Percentiles rank a stretch among this genome's conserved stretches.
Evolutionary conservation across 768 basidiomycete genomes (phyloP).

Genomic region (Kwoniella sp.): DNA sequence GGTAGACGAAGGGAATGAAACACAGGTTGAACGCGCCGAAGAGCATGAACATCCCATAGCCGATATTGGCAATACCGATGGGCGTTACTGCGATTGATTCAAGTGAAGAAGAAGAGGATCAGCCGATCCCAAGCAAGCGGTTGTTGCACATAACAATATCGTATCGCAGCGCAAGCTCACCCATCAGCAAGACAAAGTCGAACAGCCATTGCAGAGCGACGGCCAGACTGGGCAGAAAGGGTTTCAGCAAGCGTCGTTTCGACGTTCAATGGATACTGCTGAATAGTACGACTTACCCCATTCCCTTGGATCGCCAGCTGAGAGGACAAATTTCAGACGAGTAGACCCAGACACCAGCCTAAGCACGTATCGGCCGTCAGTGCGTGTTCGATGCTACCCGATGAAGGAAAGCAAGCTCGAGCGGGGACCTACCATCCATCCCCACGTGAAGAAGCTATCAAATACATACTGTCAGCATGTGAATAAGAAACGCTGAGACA

Average conservation of each 20-base stretch:
- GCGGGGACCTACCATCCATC: slow-evolving; percentile 22
- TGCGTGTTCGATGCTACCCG: not conserved
- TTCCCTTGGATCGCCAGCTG: slow-evolving; percentile 26
- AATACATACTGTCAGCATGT: no score
- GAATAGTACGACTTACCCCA: slow-evolving; percentile 14
- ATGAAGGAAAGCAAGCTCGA: not conserved
- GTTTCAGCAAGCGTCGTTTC: not conserved
- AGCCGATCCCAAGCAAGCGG: no score
- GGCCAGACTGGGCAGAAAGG: slow-evolving; percentile 17
- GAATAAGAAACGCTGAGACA: no score
- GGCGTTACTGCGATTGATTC: slow-evolving; percentile 21
- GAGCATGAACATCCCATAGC: slow-evolving; percentile 19
- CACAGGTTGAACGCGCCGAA: slow-evolving; percentile 29
- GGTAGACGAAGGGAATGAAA: slow-evolving; percentile 28
- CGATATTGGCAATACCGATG: slow-evolving; percentile 22
- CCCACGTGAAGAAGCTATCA: slow-evolving; percentile 17
- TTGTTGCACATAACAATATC: not conserved
- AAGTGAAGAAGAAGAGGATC: no score
- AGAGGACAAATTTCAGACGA: slow-evolving; percentile 23
- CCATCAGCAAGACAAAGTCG: slow-evolving; percentile 28
- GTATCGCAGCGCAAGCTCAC: slow-evolving; percentile 2
- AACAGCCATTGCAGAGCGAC: slow-evolving; percentile 33
- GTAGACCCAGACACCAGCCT: slow-evolving; percentile 26
- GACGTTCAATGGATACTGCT: not conserved
- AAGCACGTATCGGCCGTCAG: no score